These are phyloP conservation scores for Chrysopogon serrulatus DNA, from an alignment of 176 grass and related monocot species.

Conservation along the genomic window DNA sequence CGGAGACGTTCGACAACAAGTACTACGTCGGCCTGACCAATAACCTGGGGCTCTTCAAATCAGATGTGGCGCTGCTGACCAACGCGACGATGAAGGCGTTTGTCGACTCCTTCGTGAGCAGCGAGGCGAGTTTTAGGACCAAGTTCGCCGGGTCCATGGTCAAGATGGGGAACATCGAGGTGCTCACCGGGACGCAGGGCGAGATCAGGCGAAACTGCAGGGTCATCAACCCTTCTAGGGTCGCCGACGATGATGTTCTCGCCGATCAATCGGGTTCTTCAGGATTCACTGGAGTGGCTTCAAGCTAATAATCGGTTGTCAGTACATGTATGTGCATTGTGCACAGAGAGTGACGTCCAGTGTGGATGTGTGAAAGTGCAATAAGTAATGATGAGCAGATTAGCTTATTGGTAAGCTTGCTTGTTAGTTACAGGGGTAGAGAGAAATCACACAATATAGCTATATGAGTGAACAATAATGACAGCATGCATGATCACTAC, in stretches of 20 bases:
- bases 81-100: conserved; percentile 28
- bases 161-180: conserved; percentile 43
- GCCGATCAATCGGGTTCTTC: neutral
- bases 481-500: neutral
- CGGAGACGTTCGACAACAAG: no score
- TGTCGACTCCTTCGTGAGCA: conserved; percentile 36
- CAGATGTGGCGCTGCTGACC: conserved; percentile 36
- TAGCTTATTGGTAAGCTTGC: neutral
- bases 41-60: conserved; percentile 42
- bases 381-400: no score
- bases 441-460: neutral
- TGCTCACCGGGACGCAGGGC: conserved; percentile 46
- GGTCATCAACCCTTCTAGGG: conserved; percentile 19
- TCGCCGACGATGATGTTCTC: neutral
- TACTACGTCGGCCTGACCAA: no score
- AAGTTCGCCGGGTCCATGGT: conserved; percentile 51
- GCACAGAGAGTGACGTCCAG: neutral
- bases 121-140: conserved; percentile 16
- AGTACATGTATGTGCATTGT: neutral
- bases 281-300: neutral
- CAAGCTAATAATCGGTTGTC: neutral
- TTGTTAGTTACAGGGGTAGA: neutral
- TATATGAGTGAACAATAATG: neutral
- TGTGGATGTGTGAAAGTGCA: neutral
- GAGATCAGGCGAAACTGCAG: conserved; percentile 58